Evolutionary conservation across 2,329 filamentous ascomycete species (phyloP), one percentile per base, ranked within the genome.

Genomic region (Pseudogymnoascus sp.): DNA sequence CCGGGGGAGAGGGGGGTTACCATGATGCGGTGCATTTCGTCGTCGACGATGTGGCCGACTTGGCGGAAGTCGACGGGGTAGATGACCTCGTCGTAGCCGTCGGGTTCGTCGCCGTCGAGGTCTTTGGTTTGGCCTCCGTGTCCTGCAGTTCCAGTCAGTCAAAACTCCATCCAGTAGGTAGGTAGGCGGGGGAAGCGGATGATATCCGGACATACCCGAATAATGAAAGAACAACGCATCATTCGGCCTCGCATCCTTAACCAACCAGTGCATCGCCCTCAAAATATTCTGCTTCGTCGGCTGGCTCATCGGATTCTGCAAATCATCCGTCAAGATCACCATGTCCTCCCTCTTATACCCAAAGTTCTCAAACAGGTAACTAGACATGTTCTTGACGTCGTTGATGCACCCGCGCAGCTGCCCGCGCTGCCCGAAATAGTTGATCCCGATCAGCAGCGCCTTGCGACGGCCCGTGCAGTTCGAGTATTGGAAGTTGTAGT

Each of bases 211-310:
- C 84, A 70, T 77, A 92, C 90, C 92, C 41, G 93, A 96, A 76
- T 96, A 98, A 78, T 98, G 93, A 80, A 98, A 97, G 79, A 98
- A 98, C 6, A 98, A 83, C 4, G 93, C 96, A 75, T 98, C 93
- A 74, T 97, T 96, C 0, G 92, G 90, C 65, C 85, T 85, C 4
- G 93, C 93, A 73, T 96, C 93, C 78, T 96, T 96, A 65, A 97
- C 92, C 19, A 98, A 80, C 93, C 93, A 98, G 75, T 97, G 93
- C 93, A 98, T 98, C 31, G 93, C 93, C 62, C 93, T 85, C 39
- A 98, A 77, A 64, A 98, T 96, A 74, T 98, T 98, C 69, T 91
- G 90, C 77, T 97, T 97, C 4, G 92, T 96, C 7, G 93, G 93
- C 78, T 96, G 92, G 77, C 92, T 96, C 90, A 97, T 96, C 25